These are phyloP conservation scores for Sphaceloma murrayae DNA, from an alignment of 2,329 filamentous ascomycete genomes.

Conservation along the genomic window DNA sequence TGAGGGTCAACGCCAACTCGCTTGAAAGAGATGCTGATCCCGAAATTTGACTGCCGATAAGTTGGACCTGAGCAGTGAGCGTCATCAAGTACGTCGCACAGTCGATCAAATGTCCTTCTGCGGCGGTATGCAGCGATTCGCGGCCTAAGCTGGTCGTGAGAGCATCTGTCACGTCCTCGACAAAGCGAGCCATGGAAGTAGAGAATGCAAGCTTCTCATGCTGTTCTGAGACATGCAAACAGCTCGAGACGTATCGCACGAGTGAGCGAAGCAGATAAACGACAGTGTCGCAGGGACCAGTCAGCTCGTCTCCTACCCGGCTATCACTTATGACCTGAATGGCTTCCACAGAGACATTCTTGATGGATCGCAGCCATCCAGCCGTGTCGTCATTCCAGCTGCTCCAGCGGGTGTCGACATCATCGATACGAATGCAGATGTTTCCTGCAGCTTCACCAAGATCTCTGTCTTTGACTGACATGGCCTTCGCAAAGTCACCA, in stretches of 20 bases:
- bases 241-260: constrained; percentile 40
- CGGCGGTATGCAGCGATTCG: background rate
- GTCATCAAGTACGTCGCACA: constrained; percentile 17
- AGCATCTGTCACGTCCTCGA: constrained; percentile 29
- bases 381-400: constrained; percentile 48
- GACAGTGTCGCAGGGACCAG: background rate
- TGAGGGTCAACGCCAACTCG: background rate
- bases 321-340: constrained; percentile 1
- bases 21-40: background rate
- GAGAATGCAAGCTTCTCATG: constrained; percentile 44
- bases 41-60: constrained; percentile 6
- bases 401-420: constrained; percentile 36
- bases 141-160: constrained; percentile 1
- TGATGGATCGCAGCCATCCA: constrained; percentile 35
- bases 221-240: constrained; percentile 45
- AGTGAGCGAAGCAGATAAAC: constrained; percentile 36
- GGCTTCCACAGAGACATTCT: constrained; percentile 27
- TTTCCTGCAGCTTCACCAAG: constrained; percentile 47
- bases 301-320: constrained; percentile 7
- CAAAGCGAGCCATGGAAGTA: constrained; percentile 33
- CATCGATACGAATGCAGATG: constrained; percentile 32
- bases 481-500: constrained; percentile 41
- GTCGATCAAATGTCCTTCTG: constrained; percentile 11
- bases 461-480: constrained; percentile 36
- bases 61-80: constrained; percentile 11